These are phyloP conservation scores for Bertia moriformis DNA, from an alignment of 2,329 filamentous ascomycete species.

Conservation along the genomic window DNA sequence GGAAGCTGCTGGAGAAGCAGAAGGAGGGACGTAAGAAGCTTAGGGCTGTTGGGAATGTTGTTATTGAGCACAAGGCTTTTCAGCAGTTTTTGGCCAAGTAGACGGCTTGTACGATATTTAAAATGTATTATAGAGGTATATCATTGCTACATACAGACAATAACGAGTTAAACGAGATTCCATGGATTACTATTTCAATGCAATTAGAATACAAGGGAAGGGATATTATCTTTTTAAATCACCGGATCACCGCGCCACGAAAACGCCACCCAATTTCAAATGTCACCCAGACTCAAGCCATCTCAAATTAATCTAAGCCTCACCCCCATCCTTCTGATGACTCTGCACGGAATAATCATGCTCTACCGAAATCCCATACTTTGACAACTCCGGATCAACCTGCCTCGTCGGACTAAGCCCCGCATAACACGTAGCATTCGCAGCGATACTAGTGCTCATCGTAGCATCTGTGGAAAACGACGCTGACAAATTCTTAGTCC, in stretches of 20 bases:
- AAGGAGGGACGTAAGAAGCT: slow-evolving; percentile 88
- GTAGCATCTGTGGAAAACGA: no score
- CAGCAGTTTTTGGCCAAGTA: slow-evolving; percentile 83
- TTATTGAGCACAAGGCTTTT: slow-evolving; percentile 93
- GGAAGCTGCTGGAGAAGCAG: slow-evolving; percentile 88
- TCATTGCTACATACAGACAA: no score
- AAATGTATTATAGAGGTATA: no score
- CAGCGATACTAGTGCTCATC: no score
- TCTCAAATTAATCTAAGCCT: no score
- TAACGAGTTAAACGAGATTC: no score
- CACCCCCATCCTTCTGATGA: not conserved
- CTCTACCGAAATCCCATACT: not conserved
- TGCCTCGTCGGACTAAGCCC: not conserved
- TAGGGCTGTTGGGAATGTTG: slow-evolving; percentile 71
- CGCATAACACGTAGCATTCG: not conserved
- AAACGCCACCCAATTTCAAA: no score
- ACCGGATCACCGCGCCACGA: no score
- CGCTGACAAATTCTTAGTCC: not conserved
- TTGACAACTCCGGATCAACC: not conserved
- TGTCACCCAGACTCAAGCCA: no score
- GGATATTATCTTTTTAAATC: no score
- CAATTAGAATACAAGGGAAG: no score
- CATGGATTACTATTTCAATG: no score
- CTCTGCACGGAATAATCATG: not conserved
- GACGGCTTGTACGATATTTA: slow-evolving; percentile 1